phyloP scores from a whole-genome alignment of 129 eudicot species.

The Pittosporum tobira region DNA sequence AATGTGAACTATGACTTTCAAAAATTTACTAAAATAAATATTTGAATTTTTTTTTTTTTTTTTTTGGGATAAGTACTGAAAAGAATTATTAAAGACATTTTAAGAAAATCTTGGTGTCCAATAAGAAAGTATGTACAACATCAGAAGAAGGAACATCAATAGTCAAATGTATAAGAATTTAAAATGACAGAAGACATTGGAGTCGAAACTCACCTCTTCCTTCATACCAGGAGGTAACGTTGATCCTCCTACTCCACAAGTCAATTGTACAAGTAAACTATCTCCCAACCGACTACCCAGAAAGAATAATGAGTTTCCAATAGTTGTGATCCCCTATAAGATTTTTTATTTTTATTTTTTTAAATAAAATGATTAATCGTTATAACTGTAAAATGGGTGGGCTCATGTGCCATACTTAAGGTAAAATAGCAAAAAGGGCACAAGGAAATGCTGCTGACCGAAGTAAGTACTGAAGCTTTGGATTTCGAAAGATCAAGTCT shows the following conservation, averaged over 20 bases:
- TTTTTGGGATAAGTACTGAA: too few relatives aligned
- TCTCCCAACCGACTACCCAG: constrained; percentile 97
- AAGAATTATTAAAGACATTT: not conserved
- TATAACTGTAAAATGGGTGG: not conserved
- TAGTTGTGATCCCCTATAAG: constrained; percentile 64
- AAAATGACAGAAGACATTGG: not conserved
- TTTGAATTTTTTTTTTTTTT: too few relatives aligned
- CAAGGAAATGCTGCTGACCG: constrained; percentile 42
- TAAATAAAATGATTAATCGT: constrained; percentile 13
- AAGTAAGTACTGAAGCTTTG: constrained; percentile 90
- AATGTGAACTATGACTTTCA: not conserved
- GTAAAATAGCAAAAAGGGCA: constrained; percentile 3
- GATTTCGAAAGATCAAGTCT: constrained; percentile 91
- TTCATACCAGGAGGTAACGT: constrained; percentile 42
- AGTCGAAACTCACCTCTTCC: constrained; percentile 59
- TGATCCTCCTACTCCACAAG: constrained; percentile 57
- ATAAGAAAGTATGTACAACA: not conserved
- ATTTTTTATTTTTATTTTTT: too few relatives aligned
- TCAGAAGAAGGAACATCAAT: not conserved
- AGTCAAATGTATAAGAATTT: not conserved
- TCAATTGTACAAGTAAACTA: constrained; percentile 88
- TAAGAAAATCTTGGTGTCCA: not conserved
- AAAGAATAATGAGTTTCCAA: constrained; percentile 87
- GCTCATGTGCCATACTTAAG: not conserved
- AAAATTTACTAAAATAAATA: too few relatives aligned